A percentile compares a stretch with the other conserved stretches of the same genome.
Conservation (phyloP, 75 land plant species). For the Pinus taeda region DNA sequence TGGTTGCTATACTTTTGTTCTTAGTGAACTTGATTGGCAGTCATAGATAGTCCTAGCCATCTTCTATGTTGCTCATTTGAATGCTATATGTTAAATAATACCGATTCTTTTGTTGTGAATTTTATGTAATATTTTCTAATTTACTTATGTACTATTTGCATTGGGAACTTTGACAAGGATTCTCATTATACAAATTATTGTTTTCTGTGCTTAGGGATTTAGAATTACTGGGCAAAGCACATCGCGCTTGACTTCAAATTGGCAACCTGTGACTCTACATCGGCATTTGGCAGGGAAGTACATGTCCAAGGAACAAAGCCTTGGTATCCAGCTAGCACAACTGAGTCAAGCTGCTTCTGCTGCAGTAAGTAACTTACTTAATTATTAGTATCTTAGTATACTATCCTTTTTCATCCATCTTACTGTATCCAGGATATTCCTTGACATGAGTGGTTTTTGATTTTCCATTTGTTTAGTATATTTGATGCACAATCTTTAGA, state of each 20-base stretch:
- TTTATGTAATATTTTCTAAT: not conserved
- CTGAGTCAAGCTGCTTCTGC: slow-evolving; percentile 78
- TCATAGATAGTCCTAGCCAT: not conserved
- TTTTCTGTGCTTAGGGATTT: slow-evolving; percentile 38
- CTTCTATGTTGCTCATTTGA: not conserved
- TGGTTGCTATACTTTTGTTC: not conserved
- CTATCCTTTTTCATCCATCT: not conserved
- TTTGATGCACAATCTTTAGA: not conserved
- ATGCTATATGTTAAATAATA: not conserved
- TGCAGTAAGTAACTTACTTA: slow-evolving; percentile 35
- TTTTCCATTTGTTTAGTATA: not conserved
- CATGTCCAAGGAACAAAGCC: slow-evolving; percentile 59
- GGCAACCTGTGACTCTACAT: slow-evolving; percentile 58
- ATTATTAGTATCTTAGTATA: not conserved
- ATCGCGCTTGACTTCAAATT: slow-evolving; percentile 33
- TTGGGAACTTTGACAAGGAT: not conserved
- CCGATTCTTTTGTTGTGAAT: not conserved
- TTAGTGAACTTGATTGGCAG: not conserved
- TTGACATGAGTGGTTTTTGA: not conserved
- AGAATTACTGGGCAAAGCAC: slow-evolving; percentile 47
- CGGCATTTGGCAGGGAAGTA: slow-evolving; percentile 34
- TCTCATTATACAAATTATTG: not conserved
- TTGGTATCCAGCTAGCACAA: slow-evolving; percentile 67
- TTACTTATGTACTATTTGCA: not conserved
- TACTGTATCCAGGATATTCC: not conserved